Evolutionary conservation across 176 grass and related monocot species (phyloP), one percentile per base, ranked within the genome.

Genomic region (Triticum monococcum): DNA sequence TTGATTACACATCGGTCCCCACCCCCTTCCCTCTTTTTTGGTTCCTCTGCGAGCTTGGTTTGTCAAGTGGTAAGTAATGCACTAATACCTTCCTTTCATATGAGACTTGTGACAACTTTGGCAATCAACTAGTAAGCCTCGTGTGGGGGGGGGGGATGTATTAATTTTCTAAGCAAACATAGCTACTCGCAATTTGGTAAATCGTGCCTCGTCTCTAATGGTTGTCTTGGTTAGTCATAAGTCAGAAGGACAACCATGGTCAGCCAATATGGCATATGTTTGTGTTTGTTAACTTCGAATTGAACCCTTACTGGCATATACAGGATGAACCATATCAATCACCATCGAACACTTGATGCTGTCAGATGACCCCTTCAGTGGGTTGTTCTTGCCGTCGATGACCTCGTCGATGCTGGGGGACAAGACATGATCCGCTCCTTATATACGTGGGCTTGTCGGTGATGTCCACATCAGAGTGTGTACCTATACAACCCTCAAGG

Each of bases 71-170:
- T 26, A 79, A 73, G 26, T 79, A 76, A 9, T 54, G 73, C 30
- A 43, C 59, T 32, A 50, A 82, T 72, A 78, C 37, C 77, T 68
- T 72, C 28, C 36, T 77, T 65, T 24, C 82, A 68, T 68, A 28
- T 33, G 82, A 88, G 78, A 79, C 78, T 78, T 65, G 72, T 63
- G 37, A 63, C 38, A 59, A 57, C 72, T 62, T 33, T 80, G 85
- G 68, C 68, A 88, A 77, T 71, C 45, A 33, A 36, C 48, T 64
- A 52, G 33, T 65, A 79, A 74, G 32, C 67, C 80, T 68, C 85
- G 43, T 41, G n/a, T 28, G 28, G 28, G 28, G 66, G 45, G 30
- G 16, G 67, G 64, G 46, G n/a, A 20, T 90, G 74, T 87, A 73
- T 17, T 45, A n/a, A 78, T 81, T 82, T 52, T 52, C n/a, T 78